These are phyloP conservation scores for Whalleya microplaca DNA, from an alignment of 2,329 filamentous ascomycete species.

Conservation along the genomic window DNA sequence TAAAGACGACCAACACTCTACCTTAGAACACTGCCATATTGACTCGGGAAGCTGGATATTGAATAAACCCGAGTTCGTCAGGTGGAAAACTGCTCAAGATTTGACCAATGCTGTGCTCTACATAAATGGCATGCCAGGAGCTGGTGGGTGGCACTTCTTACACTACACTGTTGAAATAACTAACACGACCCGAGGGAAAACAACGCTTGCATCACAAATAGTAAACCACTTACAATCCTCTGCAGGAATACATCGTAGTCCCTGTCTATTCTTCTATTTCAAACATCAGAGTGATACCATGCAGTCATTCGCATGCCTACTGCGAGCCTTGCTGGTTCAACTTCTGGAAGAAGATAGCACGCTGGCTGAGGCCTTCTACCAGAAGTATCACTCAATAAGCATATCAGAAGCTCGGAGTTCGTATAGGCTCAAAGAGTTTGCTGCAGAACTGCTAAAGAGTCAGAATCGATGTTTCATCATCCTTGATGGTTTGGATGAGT, in stretches of 20 bases:
- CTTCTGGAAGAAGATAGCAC: background rate
- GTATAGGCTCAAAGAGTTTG: constrained; percentile 2
- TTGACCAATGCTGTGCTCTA: constrained; percentile 10
- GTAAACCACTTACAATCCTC: constrained; percentile 3
- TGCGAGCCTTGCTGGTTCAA: constrained; percentile 10
- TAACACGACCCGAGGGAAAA: constrained; percentile 13
- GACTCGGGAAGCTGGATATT: background rate
- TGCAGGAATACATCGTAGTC: background rate
- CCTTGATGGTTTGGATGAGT: constrained; percentile 16
- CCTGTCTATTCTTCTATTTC: constrained; percentile 18
- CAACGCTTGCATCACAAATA: constrained; percentile 7
- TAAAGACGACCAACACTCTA: too few relatives aligned
- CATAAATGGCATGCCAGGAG: constrained; percentile 25
- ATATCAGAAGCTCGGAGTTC: constrained; percentile 1
- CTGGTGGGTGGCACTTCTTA: constrained; percentile 18
- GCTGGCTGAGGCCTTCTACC: background rate
- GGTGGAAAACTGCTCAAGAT: background rate
- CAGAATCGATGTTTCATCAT: constrained; percentile 4
- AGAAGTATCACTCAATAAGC: background rate
- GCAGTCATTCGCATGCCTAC: constrained; percentile 6
- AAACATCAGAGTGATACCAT: constrained; percentile 10
- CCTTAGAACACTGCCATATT: too few relatives aligned
- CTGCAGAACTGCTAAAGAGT: background rate
- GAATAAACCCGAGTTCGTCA: background rate
- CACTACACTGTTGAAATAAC: background rate